phyloP scores from a whole-genome alignment of 2,329 filamentous ascomycete species.

The Ambrosiella cleistominuta region DNA sequence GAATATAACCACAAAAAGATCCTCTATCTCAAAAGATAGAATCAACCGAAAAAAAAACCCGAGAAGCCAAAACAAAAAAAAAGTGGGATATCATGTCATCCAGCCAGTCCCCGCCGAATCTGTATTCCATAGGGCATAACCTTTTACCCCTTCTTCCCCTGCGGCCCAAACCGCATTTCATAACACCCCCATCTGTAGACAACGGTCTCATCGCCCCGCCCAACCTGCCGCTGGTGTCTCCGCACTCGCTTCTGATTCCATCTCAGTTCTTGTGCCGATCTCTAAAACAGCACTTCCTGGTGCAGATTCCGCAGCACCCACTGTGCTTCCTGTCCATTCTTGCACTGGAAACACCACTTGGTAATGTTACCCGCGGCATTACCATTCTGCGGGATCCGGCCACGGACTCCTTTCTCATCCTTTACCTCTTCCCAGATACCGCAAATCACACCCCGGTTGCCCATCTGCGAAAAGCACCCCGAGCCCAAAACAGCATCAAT shows the following conservation, averaged over 20 bases:
- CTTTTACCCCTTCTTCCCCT: neutral
- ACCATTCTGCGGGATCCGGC: constrained; percentile 33
- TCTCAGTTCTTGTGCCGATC: neutral
- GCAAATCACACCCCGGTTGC: constrained; percentile 70
- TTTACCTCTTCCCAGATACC: constrained; percentile 70
- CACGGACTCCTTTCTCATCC: constrained; percentile 39
- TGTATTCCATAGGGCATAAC: neutral
- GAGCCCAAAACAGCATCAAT: constrained; percentile 75
- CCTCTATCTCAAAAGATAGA: neutral
- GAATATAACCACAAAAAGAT: neutral
- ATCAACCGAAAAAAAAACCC: neutral
- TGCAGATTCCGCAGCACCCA: constrained; percentile 41
- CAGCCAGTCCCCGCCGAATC: neutral
- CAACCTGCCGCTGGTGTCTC: neutral
- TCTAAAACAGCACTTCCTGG: constrained; percentile 28
- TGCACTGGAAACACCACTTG: constrained; percentile 48
- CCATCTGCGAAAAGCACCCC: constrained; percentile 68
- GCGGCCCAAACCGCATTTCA: neutral
- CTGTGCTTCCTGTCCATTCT: constrained; percentile 32
- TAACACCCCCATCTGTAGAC: neutral
- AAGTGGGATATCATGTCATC: neutral
- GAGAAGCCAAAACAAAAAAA: neutral
- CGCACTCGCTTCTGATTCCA: neutral
- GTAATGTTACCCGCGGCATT: constrained; percentile 36
- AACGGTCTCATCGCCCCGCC: neutral